These are phyloP conservation scores for Coemansia sp. DNA, from an alignment of 192 early-diverging fungal genomes.

Conservation along the genomic window DNA sequence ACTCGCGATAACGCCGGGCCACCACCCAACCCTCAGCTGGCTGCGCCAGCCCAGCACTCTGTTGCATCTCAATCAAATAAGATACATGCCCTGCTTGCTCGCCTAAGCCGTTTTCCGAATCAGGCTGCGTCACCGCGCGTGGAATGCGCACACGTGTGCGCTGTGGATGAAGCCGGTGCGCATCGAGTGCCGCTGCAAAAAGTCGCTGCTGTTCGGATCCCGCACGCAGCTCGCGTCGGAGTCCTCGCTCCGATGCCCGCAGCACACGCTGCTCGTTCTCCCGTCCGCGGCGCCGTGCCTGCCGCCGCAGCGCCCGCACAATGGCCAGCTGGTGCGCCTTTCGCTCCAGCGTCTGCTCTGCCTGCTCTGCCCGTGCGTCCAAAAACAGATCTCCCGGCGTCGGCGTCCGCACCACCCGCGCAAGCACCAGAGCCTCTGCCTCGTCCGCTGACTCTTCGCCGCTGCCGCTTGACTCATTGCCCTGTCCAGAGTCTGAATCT, in stretches of 20 bases:
- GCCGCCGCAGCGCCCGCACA: slow-evolving; percentile 62
- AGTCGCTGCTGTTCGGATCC: slow-evolving; percentile 63
- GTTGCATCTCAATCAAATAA: slow-evolving; percentile 69
- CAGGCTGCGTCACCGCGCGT: slow-evolving; percentile 13
- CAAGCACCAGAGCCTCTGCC: slow-evolving; percentile 43
- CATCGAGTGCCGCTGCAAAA: slow-evolving; percentile 59
- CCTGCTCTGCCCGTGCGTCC: slow-evolving; percentile 51
- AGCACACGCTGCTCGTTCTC: slow-evolving; percentile 65
- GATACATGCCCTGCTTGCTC: slow-evolving; percentile 17
- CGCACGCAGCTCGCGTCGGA: slow-evolving; percentile 59
- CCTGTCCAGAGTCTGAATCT: slow-evolving; percentile 1
- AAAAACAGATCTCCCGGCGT: slow-evolving; percentile 72
- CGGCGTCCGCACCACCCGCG: slow-evolving; percentile 57
- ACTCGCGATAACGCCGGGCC: slow-evolving; percentile 82
- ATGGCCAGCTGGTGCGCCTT: slow-evolving; percentile 66
- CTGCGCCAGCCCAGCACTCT: slow-evolving; percentile 28
- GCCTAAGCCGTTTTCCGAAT: neutral
- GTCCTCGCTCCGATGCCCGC: slow-evolving; percentile 56
- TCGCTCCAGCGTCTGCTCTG: slow-evolving; percentile 58
- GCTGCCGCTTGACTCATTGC: neutral
- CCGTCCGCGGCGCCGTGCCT: slow-evolving; percentile 56
- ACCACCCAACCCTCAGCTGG: slow-evolving; percentile 66
- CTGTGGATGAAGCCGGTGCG: slow-evolving; percentile 61
- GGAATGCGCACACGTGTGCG: slow-evolving; percentile 49
- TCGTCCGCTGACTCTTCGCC: slow-evolving; percentile 25